phyloP scores from a whole-genome alignment of 2,329 filamentous ascomycete genomes.

The Cladosporium oxysporum region DNA sequence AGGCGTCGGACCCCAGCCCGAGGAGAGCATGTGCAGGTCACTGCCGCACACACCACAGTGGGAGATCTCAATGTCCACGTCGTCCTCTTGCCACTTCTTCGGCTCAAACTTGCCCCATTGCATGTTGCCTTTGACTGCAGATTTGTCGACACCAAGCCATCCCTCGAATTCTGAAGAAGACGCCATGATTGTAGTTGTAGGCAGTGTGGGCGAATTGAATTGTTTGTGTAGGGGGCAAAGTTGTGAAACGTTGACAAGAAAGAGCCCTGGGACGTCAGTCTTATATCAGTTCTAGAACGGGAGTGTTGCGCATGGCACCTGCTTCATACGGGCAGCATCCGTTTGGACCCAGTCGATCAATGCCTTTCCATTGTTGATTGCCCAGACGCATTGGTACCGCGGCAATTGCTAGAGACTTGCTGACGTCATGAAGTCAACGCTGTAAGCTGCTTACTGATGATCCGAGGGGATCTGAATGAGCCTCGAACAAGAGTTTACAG shows the following conservation, averaged over 20 bases:
- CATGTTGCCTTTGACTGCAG: conserved; percentile 56
- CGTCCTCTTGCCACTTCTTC: conserved; percentile 44
- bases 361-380: too few species aligned
- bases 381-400: neutral
- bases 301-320: too few species aligned
- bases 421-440: neutral
- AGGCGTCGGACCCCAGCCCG: conserved; percentile 48
- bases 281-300: neutral
- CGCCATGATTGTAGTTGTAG: conserved; percentile 27
- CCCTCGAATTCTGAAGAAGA: conserved; percentile 51
- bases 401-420: neutral
- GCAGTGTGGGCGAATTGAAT: neutral
- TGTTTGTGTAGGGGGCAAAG: neutral
- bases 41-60: conserved; percentile 42
- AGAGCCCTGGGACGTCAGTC: neutral
- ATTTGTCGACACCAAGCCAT: conserved; percentile 56
- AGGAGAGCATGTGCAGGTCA: conserved; percentile 36
- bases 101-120: conserved; percentile 50
- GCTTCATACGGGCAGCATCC: neutral
- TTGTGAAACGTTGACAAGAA: too few species aligned
- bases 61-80: conserved; percentile 45
- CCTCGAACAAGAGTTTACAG: neutral
- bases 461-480: neutral
- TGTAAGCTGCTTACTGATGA: neutral
- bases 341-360: neutral